Evolutionary conservation across 2,329 filamentous ascomycete genomes (phyloP).

Genomic region (Fusarium bulbicola): DNA sequence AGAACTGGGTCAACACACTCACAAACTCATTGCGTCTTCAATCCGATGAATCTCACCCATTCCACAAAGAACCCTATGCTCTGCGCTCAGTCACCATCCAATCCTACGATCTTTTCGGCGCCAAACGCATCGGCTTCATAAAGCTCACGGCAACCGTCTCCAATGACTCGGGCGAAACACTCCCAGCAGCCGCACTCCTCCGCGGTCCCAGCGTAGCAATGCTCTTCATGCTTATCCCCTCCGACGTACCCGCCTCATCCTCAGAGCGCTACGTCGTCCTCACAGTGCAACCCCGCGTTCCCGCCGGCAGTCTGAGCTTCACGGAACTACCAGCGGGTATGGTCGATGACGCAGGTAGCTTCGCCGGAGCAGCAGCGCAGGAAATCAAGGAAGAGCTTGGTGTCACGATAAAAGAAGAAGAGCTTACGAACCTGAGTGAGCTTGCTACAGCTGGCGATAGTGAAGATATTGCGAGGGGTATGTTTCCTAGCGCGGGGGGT

Average conservation of each 20-base stretch:
- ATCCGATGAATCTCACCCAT: conserved; percentile 55
- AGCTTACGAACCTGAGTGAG: conserved; percentile 62
- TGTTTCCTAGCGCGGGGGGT: conserved; percentile 67
- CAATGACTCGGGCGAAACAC: conserved; percentile 57
- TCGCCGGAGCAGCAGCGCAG: conserved; percentile 65
- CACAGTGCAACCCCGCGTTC: conserved; percentile 67
- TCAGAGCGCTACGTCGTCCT: conserved; percentile 65
- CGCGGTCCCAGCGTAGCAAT: conserved; percentile 69
- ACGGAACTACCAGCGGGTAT: conserved; percentile 68
- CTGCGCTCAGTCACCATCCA: conserved; percentile 63
- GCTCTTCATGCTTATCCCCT: conserved; percentile 64
- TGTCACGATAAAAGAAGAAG: conserved; percentile 57
- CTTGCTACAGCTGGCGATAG: conserved; percentile 51
- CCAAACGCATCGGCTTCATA: conserved; percentile 62
- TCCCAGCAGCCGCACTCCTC: conserved; percentile 66
- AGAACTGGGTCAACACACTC: conserved; percentile 62
- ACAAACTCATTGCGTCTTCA: conserved; percentile 59
- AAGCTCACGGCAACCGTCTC: conserved; percentile 61
- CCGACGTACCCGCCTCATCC: conserved; percentile 52
- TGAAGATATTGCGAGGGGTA: conserved; percentile 54
- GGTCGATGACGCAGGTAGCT: conserved; percentile 63
- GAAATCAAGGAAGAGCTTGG: conserved; percentile 71
- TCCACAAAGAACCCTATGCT: conserved; percentile 62
- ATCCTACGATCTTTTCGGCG: conserved; percentile 62
- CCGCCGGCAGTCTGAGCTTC: conserved; percentile 63